phyloP scores from a whole-genome alignment of 345 rosid genomes.

The Raphanus sativus region DNA sequence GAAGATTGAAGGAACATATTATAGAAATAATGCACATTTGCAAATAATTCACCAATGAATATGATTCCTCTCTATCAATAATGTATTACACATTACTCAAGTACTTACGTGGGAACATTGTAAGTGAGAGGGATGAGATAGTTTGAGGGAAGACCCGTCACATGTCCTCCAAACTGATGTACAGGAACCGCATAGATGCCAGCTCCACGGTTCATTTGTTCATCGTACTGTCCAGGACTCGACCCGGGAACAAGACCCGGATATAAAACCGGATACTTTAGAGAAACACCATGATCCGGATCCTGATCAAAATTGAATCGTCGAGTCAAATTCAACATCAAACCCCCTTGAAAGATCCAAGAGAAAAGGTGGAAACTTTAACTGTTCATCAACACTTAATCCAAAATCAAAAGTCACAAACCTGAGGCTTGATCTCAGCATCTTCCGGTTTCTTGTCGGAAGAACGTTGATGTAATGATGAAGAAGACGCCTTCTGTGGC shows the following conservation, averaged over 20 bases:
- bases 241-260: slow-evolving; percentile 54
- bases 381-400: background rate
- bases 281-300: slow-evolving; percentile 42
- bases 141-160: slow-evolving; percentile 56
- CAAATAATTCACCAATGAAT: background rate
- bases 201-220: slow-evolving; percentile 66
- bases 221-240: slow-evolving; percentile 43
- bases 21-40: too few relatives aligned
- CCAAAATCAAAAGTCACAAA: background rate
- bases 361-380: background rate
- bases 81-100: background rate
- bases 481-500: background rate
- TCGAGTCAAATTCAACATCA: background rate
- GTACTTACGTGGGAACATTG: slow-evolving; percentile 79
- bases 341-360: background rate
- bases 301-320: slow-evolving; percentile 37
- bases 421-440: slow-evolving; percentile 44
- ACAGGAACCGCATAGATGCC: slow-evolving; percentile 89
- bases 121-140: slow-evolving; percentile 89
- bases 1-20: too few relatives aligned
- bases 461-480: background rate
- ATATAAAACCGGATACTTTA: slow-evolving; percentile 5
- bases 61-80: background rate
- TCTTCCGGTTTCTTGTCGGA: background rate
- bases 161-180: slow-evolving; percentile 43